phyloP scores from a whole-genome alignment of 495 filamentous ascomycete species.

The Collariella sp. region DNA sequence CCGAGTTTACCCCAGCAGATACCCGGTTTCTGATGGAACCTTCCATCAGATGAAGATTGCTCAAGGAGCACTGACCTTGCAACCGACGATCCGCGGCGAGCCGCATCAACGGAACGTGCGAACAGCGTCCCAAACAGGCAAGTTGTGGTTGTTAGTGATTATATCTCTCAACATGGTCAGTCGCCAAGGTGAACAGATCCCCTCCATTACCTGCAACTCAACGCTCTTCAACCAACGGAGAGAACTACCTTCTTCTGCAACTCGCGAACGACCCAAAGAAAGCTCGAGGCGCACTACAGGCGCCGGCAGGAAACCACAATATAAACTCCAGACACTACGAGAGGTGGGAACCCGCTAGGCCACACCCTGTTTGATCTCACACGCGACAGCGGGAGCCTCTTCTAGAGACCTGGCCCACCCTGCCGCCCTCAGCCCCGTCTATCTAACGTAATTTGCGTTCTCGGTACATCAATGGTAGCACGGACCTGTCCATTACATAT shows the following conservation, averaged over 20 bases:
- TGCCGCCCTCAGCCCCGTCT: not conserved
- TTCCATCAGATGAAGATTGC: too few species aligned
- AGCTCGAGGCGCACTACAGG: not conserved
- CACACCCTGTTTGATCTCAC: slow-evolving; percentile 3
- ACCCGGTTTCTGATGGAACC: too few species aligned
- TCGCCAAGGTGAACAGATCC: too few species aligned
- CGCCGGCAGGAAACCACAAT: not conserved
- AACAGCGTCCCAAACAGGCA: not conserved
- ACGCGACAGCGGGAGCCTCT: slow-evolving; percentile 1
- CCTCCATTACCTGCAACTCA: not conserved
- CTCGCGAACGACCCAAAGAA: not conserved
- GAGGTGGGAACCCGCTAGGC: not conserved
- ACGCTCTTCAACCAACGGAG: not conserved
- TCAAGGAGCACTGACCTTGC: not conserved
- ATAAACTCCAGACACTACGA: not conserved
- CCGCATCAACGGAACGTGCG: not conserved
- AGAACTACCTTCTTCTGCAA: not conserved
- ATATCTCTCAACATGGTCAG: not conserved
- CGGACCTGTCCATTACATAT: too few species aligned
- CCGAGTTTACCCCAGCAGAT: too few species aligned
- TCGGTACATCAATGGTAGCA: not conserved
- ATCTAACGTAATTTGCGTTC: not conserved
- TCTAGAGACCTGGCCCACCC: slow-evolving; percentile 3
- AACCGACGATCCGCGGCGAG: not conserved
- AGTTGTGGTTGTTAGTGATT: not conserved